phyloP scores from a whole-genome alignment of 257 asterid species.

The Ehretia macrophylla region DNA sequence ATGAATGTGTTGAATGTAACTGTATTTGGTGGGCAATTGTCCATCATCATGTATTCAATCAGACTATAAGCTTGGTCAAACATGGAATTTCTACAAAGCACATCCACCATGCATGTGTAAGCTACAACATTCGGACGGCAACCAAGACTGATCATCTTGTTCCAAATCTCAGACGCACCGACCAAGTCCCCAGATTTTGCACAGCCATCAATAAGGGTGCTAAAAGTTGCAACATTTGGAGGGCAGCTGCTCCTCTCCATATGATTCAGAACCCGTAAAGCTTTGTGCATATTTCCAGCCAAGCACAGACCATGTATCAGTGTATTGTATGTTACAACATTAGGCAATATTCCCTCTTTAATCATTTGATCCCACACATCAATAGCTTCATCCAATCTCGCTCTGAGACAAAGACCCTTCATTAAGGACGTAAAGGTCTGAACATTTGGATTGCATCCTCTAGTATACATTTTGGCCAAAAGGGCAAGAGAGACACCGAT shows the following conservation, averaged over 20 bases:
- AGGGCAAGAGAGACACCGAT: slow-evolving; percentile 49
- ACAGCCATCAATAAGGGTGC: slow-evolving; percentile 66
- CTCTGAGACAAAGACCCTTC: slow-evolving; percentile 52
- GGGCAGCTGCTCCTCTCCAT: slow-evolving; percentile 54
- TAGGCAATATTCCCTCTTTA: slow-evolving; percentile 51
- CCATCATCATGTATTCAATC: slow-evolving; percentile 46
- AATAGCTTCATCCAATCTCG: slow-evolving; percentile 54
- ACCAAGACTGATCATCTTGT: slow-evolving; percentile 57
- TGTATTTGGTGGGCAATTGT: slow-evolving; percentile 62
- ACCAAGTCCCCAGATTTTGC: slow-evolving; percentile 52
- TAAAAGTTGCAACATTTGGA: slow-evolving; percentile 56
- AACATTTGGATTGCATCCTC: slow-evolving; percentile 63
- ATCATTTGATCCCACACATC: slow-evolving; percentile 53
- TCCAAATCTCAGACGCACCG: slow-evolving; percentile 80
- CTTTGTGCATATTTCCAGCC: slow-evolving; percentile 47
- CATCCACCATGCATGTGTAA: slow-evolving; percentile 79
- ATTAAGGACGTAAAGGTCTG: slow-evolving; percentile 75
- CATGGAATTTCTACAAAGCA: slow-evolving; percentile 60
- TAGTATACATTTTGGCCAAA: slow-evolving; percentile 63
- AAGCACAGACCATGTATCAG: slow-evolving; percentile 64
- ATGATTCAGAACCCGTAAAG: slow-evolving; percentile 36
- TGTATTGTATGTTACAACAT: slow-evolving; percentile 67
- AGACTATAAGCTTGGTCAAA: slow-evolving; percentile 61
- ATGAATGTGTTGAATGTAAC: slow-evolving; percentile 62
- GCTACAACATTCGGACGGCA: slow-evolving; percentile 70